Conservation (phyloP, 495 filamentous ascomycete species). For the Lophiostoma macrostomum region DNA sequence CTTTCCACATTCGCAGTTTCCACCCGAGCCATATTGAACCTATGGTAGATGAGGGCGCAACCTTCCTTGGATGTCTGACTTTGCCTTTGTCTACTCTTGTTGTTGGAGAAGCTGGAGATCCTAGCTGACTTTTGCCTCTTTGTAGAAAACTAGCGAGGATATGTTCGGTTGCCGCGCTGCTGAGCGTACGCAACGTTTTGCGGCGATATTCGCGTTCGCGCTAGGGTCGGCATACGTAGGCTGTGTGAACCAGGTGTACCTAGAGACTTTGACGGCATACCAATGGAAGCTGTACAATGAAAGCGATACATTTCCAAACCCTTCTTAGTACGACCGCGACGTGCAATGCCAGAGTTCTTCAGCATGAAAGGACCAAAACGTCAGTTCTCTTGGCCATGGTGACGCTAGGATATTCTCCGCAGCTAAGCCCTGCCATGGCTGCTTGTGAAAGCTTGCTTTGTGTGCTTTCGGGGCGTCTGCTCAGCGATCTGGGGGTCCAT, state of each 20-base stretch:
- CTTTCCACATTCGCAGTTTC: constrained; percentile 35
- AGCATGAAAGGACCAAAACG: too few species aligned
- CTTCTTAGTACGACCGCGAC: too few species aligned
- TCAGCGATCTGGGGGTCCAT: not conserved
- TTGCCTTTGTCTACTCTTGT: too few species aligned
- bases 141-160: not conserved
- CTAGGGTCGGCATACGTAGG: too few species aligned
- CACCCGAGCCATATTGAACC: constrained; percentile 33
- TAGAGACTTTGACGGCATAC: too few species aligned
- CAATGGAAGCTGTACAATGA: too few species aligned
- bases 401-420: constrained; percentile 4
- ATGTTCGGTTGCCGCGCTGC: too few species aligned
- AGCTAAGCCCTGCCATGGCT: not conserved
- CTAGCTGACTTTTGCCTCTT: constrained; percentile 5
- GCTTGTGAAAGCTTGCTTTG: constrained; percentile 3
- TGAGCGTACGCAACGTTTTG: too few species aligned
- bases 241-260: too few species aligned
- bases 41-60: constrained; percentile 22
- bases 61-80: constrained; percentile 37
- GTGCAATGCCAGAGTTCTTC: too few species aligned
- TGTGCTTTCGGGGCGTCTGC: not conserved
- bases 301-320: not conserved
- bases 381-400: not conserved
- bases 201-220: too few species aligned
- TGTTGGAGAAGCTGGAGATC: too few species aligned